Evolutionary conservation across 176 grass and related monocot genomes (phyloP), one percentile per base, ranked within the genome.

Genomic region (Tillandsia fasciculata): DNA sequence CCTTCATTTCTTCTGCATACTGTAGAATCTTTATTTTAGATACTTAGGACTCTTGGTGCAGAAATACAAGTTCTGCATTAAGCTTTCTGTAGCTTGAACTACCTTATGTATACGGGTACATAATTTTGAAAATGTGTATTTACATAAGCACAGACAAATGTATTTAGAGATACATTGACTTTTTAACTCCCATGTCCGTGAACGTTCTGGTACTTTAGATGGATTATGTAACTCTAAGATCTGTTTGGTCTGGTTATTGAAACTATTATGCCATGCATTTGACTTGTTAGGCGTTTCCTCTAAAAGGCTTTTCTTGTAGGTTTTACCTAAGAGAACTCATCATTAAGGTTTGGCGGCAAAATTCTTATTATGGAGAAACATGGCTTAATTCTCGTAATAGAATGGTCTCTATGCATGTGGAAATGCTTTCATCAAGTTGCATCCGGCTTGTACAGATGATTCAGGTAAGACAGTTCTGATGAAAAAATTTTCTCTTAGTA

Each of bases 341-440:
- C 48, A 92, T 69, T 80, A 81, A 87, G 65, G 77, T 75, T 68
- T 78, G 79, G 70, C 29, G 56, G 27, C 79, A 84, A 85, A 23
- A 65, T 73, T 69, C 69, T 28, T 83, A 64, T 83, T 92, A 90
- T 78, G 68, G 68, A 65, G 74, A 59, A 71, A 64, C 63, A 74
- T 90, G 85, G 86, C 51, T 73, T 76, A 77, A 71, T 22, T 87
- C 80, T 9, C 82, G 77, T 42, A 77, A 78, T 79, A 90, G 78
- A 85, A 77, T 92, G 79, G 77, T 67, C 76, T 66, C 74, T 68
- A 80, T 92, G 68, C 87, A 82, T 83, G 63, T 50, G 75, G 68
- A 77, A 72, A 72, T 82, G 68, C 70, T 97, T 66, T 79, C 88
- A 57, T 92, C 86, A 56, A 83, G 79, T 69, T 83, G 74, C 80